Conservation (phyloP, 208 protist species). For the Crithidia brevicula region DNA sequence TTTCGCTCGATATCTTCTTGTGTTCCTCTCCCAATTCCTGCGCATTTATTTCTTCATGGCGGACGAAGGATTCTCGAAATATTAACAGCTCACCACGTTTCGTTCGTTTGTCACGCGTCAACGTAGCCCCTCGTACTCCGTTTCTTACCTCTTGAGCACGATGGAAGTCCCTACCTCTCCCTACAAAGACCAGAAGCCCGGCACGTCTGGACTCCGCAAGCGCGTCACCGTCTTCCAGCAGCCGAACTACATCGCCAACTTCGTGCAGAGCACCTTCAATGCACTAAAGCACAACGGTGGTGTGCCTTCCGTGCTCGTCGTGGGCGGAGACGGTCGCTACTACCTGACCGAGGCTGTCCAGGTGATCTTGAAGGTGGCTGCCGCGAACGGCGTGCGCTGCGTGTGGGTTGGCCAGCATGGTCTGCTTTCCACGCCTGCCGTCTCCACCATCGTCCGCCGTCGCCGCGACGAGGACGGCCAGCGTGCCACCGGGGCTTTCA, state of each 20-base stretch:
- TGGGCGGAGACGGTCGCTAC: slow-evolving; percentile 98
- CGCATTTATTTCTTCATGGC: no score
- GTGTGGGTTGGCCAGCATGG: slow-evolving; percentile 94
- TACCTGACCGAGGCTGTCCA: slow-evolving; percentile 93
- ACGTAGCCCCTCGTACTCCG: neutral
- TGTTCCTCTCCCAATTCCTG: no score
- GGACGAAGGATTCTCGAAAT: no score
- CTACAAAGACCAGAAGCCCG: slow-evolving; percentile 94
- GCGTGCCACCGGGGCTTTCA: slow-evolving; percentile 91
- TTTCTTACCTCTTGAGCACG: neutral
- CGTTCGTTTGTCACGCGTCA: neutral
- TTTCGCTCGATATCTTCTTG: no score
- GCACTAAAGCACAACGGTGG: slow-evolving; percentile 61
- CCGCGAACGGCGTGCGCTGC: slow-evolving; percentile 90
- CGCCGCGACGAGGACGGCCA: slow-evolving; percentile 49
- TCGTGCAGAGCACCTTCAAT: slow-evolving; percentile 97
- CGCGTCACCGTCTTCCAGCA: slow-evolving; percentile 93
- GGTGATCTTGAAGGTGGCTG: slow-evolving; percentile 94
- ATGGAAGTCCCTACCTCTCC: slow-evolving; percentile 57
- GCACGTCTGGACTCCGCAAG: slow-evolving; percentile 97
- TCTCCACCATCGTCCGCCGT: slow-evolving; percentile 93
- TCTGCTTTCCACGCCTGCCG: slow-evolving; percentile 97
- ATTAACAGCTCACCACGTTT: neutral
- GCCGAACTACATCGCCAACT: slow-evolving; percentile 97
- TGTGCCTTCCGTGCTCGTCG: slow-evolving; percentile 83